phyloP scores from a whole-genome alignment of 2,329 filamentous ascomycete genomes.

The Diaporthe destruens region DNA sequence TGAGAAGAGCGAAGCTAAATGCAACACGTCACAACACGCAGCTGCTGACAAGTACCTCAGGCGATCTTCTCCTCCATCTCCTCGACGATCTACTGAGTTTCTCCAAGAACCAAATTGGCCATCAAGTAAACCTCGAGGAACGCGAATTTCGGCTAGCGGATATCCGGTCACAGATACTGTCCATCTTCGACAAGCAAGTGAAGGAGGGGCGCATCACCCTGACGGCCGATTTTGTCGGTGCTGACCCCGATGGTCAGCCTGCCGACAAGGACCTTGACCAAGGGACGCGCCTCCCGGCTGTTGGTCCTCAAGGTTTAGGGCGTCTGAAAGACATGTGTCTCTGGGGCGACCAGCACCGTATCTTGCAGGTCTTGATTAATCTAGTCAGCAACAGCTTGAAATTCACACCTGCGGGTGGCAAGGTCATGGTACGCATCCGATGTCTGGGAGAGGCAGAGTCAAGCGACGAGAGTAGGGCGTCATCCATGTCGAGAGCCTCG shows the following conservation, averaged over 20 bases:
- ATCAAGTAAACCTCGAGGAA: slow-evolving; percentile 84
- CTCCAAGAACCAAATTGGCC: slow-evolving; percentile 93
- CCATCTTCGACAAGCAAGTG: slow-evolving; percentile 92
- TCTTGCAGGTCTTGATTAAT: slow-evolving; percentile 94
- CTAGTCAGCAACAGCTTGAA: slow-evolving; percentile 92
- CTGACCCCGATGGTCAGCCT: slow-evolving; percentile 51
- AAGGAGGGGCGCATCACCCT: slow-evolving; percentile 83
- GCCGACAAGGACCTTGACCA: slow-evolving; percentile 51
- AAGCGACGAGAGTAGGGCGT: slow-evolving; percentile 62
- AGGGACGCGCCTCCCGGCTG: slow-evolving; percentile 63
- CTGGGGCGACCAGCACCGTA: slow-evolving; percentile 93
- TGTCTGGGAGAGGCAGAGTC: slow-evolving; percentile 73
- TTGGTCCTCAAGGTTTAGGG: slow-evolving; percentile 75
- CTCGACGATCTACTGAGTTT: slow-evolving; percentile 92
- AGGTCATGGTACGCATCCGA: slow-evolving; percentile 80
- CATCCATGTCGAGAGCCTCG: slow-evolving; percentile 64
- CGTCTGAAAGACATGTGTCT: slow-evolving; percentile 86
- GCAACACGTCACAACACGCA: neutral
- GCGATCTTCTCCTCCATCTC: slow-evolving; percentile 85
- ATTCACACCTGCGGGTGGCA: slow-evolving; percentile 84
- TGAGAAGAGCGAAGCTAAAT: neutral
- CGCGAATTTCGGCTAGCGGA: slow-evolving; percentile 89
- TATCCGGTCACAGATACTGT: slow-evolving; percentile 82
- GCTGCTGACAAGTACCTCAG: slow-evolving; percentile 41
- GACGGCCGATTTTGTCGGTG: slow-evolving; percentile 76